Evolutionary conservation across 805 yeast species (phyloP).

Genomic region (Crinitomyces ghanaensis): DNA sequence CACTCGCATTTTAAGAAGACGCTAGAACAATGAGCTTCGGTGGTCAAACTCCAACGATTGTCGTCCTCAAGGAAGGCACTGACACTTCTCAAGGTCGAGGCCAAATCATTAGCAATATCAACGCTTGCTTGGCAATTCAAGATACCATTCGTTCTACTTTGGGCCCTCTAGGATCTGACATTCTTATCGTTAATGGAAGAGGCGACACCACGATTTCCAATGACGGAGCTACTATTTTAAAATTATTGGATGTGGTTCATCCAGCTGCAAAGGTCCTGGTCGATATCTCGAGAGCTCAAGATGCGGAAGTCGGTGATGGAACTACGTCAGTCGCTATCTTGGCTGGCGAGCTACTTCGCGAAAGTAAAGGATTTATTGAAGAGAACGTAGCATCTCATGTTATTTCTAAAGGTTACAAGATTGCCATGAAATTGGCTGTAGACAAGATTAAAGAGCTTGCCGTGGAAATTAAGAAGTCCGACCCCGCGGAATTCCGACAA

Average conservation of each 20-base stretch:
- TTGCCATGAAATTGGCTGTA: conserved; percentile 69
- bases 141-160: conserved; percentile 89
- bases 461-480: conserved; percentile 48
- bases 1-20: not conserved
- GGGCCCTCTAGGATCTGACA: conserved; percentile 97
- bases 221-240: conserved; percentile 95
- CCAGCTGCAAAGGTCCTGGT: conserved; percentile 97
- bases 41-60: conserved; percentile 95
- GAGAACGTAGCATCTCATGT: conserved; percentile 92
- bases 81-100: conserved; percentile 96
- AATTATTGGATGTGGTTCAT: conserved; percentile 86
- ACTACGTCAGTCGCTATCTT: conserved; percentile 92
- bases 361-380: conserved; percentile 81
- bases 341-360: conserved; percentile 83
- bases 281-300: conserved; percentile 91
- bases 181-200: conserved; percentile 68
- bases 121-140: conserved; percentile 95
- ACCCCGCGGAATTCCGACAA: conserved; percentile 52
- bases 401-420: conserved; percentile 77
- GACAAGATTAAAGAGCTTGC: conserved; percentile 63
- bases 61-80: conserved; percentile 95
- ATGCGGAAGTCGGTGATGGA: conserved; percentile 98
- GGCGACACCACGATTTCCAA: conserved; percentile 93
- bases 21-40: conserved; percentile 59
- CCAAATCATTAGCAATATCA: conserved; percentile 87